phyloP scores from a whole-genome alignment of 2,329 filamentous ascomycete genomes.

The Penicillium fuscoglaucum region DNA sequence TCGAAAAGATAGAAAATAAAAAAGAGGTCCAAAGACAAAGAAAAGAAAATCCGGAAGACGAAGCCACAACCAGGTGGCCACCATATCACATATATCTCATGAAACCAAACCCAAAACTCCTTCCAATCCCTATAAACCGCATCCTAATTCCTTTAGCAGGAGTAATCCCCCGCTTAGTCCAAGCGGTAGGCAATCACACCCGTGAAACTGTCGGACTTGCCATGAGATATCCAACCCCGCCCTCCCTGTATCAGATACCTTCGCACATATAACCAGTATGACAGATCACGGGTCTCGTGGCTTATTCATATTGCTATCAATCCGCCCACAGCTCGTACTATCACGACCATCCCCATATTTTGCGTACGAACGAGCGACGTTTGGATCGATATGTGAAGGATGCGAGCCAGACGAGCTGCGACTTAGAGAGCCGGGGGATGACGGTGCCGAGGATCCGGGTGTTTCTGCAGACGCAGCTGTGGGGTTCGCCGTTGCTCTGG shows the following conservation, averaged over 20 bases:
- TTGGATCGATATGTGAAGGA: slow-evolving; percentile 20
- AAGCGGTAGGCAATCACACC: background rate
- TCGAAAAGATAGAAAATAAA: background rate
- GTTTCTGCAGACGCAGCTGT: slow-evolving; percentile 23
- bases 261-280: background rate
- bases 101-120: background rate
- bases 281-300: slow-evolving; percentile 19
- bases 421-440: slow-evolving; percentile 29
- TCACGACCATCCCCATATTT: slow-evolving; percentile 18
- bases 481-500: slow-evolving; percentile 14
- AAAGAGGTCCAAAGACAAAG: background rate
- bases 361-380: slow-evolving; percentile 13
- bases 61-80: background rate
- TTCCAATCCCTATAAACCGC: background rate
- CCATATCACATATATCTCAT: background rate
- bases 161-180: background rate
- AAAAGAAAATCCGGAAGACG: background rate
- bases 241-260: background rate
- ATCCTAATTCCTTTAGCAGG: background rate
- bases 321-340: slow-evolving; percentile 20
- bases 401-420: slow-evolving; percentile 31
- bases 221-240: background rate
- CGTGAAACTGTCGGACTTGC: background rate
- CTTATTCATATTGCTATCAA: slow-evolving; percentile 14
- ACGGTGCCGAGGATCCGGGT: slow-evolving; percentile 22